Evolutionary conservation across 1,284 basidiomycete genomes (phyloP).

Genomic region (Ceratobasidium sp.): DNA sequence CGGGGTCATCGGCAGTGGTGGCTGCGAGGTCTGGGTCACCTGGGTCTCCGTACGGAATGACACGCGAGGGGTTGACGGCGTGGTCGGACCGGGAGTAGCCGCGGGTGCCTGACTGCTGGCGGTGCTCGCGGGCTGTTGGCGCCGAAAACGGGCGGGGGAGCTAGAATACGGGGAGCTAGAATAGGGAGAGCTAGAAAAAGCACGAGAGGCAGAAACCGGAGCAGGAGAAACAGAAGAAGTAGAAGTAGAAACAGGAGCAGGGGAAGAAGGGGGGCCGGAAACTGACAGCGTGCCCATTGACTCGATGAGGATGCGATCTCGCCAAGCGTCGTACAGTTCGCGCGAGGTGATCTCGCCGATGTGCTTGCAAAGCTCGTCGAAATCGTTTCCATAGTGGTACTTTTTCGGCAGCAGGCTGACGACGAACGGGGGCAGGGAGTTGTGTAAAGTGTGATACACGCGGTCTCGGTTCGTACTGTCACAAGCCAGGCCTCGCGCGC

Average conservation of each 20-base stretch:
- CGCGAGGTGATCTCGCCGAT: conserved; percentile 10
- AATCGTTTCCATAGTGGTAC: neutral
- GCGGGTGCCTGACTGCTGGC: too few species aligned
- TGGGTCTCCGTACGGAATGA: too few species aligned
- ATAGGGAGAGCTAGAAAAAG: neutral
- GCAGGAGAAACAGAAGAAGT: too few species aligned
- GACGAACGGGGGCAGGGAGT: neutral
- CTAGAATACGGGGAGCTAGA: too few species aligned
- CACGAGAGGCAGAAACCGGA: neutral
- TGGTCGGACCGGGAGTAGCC: too few species aligned
- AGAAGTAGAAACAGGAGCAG: too few species aligned
- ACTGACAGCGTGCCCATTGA: neutral
- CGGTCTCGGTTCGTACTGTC: neutral
- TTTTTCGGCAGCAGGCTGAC: conserved; percentile 14
- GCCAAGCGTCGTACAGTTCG: neutral
- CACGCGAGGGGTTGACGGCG: too few species aligned
- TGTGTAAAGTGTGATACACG: neutral
- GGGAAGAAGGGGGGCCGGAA: too few species aligned
- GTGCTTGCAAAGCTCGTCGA: neutral
- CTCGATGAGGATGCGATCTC: neutral
- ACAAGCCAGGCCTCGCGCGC: conserved; percentile 1
- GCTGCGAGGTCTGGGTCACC: too few species aligned
- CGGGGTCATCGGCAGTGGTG: too few species aligned
- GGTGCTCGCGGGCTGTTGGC: too few species aligned
- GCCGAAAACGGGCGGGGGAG: too few species aligned